These are phyloP conservation scores for Shiraia bambusicola DNA, from an alignment of 2,329 filamentous ascomycete species.

Conservation along the genomic window DNA sequence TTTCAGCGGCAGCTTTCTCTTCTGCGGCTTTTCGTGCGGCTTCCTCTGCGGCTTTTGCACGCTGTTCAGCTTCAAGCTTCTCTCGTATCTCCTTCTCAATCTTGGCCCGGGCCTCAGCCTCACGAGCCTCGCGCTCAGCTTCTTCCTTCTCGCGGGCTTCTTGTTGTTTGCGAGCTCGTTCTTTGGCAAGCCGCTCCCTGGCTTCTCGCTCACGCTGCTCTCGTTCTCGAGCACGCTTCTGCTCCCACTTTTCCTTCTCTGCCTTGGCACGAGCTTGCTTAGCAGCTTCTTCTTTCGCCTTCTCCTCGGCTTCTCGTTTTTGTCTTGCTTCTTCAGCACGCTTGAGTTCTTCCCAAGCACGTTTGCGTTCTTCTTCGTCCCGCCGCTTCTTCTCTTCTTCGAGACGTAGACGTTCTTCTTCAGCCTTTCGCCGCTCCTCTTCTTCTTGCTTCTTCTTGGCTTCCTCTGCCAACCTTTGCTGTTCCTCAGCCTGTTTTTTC, in stretches of 20 bases:
- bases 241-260: slow-evolving; percentile 56
- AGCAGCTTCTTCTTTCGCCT: slow-evolving; percentile 52
- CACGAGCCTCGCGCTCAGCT: slow-evolving; percentile 38
- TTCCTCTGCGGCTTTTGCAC: slow-evolving; percentile 42
- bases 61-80: slow-evolving; percentile 44
- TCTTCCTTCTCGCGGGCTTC: slow-evolving; percentile 46
- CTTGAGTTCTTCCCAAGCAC: slow-evolving; percentile 42
- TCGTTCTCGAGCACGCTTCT: slow-evolving; percentile 50
- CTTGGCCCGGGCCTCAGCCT: slow-evolving; percentile 40
- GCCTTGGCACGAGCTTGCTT: slow-evolving; percentile 48
- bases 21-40: slow-evolving; percentile 42
- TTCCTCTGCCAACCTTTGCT: slow-evolving; percentile 61
- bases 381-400: slow-evolving; percentile 48
- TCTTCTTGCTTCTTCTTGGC: slow-evolving; percentile 42
- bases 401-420: slow-evolving; percentile 41
- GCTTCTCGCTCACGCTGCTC: slow-evolving; percentile 53
- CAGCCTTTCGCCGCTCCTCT: slow-evolving; percentile 18
- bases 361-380: slow-evolving; percentile 51
- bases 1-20: slow-evolving; percentile 35
- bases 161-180: slow-evolving; percentile 44
- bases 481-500: slow-evolving; percentile 45
- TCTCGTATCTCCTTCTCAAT: slow-evolving; percentile 48
- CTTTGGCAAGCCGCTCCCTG: slow-evolving; percentile 48
- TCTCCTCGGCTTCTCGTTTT: slow-evolving; percentile 42
- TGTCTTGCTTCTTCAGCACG: slow-evolving; percentile 38